These are phyloP conservation scores for Dioszegia crocea DNA, from an alignment of 768 basidiomycete genomes.

Conservation along the genomic window DNA sequence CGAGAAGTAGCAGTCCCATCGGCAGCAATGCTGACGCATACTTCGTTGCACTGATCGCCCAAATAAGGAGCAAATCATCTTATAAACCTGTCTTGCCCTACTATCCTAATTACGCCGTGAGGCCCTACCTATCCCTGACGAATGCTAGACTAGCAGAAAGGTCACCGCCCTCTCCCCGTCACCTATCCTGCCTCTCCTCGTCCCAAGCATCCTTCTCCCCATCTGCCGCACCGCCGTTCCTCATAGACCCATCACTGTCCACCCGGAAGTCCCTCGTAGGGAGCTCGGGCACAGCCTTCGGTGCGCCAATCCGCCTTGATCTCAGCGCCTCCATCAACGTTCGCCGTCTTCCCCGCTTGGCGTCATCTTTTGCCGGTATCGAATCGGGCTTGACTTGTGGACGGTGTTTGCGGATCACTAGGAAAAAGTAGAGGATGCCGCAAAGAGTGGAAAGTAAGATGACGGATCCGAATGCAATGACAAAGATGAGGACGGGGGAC, in stretches of 20 bases:
- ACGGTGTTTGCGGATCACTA: neutral
- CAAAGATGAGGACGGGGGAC: neutral
- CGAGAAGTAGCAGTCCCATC: too few species aligned
- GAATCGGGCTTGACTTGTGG: neutral
- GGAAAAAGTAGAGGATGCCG: neutral
- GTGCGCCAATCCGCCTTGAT: neutral
- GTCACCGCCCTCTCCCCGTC: too few species aligned
- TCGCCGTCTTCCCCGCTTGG: neutral
- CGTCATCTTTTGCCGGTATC: neutral
- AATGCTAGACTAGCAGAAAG: too few species aligned
- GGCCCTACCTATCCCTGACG: too few species aligned
- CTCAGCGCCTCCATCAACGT: slow-evolving; percentile 1
- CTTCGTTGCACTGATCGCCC: too few species aligned
- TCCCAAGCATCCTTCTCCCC: neutral
- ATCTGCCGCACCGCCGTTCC: neutral
- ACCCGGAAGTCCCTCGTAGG: neutral
- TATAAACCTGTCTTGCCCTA: too few species aligned
- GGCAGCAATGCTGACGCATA: too few species aligned
- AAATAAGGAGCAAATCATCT: too few species aligned
- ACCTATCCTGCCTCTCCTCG: too few species aligned
- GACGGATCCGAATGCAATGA: neutral
- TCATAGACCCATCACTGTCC: slow-evolving; percentile 5
- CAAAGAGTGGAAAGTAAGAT: neutral
- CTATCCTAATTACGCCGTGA: too few species aligned
- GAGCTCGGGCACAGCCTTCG: neutral